These are phyloP conservation scores for Penicillium desertorum DNA, from an alignment of 495 filamentous ascomycete genomes.

Conservation along the genomic window DNA sequence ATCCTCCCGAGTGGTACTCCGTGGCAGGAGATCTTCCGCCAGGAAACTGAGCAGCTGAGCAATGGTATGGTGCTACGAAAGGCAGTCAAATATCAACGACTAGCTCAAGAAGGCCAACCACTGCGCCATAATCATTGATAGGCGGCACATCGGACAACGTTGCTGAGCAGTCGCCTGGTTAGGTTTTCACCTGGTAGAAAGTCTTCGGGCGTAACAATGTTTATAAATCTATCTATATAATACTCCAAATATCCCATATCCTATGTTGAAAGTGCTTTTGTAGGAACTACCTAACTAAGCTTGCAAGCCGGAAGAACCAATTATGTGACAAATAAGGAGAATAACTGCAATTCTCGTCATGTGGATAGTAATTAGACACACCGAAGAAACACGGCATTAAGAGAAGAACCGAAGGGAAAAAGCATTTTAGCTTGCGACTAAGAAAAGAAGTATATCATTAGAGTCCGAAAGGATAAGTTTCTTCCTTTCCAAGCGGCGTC, in stretches of 20 bases:
- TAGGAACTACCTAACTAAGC: too few relatives aligned
- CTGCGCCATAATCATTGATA: slow-evolving; percentile 54
- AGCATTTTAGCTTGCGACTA: not conserved
- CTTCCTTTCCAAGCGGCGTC: slow-evolving; percentile 44
- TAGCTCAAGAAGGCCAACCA: slow-evolving; percentile 46
- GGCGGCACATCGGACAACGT: not conserved
- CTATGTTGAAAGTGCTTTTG: too few relatives aligned
- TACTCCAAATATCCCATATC: too few relatives aligned
- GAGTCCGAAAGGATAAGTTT: slow-evolving; percentile 60
- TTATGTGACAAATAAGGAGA: too few relatives aligned
- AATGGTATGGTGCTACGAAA: slow-evolving; percentile 54
- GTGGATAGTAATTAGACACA: too few relatives aligned
- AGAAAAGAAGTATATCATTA: slow-evolving; percentile 19
- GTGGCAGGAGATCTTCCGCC: slow-evolving; percentile 54
- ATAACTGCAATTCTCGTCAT: too few relatives aligned
- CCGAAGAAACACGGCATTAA: not conserved
- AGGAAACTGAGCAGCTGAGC: slow-evolving; percentile 50
- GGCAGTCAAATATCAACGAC: slow-evolving; percentile 52
- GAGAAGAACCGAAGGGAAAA: not conserved
- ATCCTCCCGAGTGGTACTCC: slow-evolving; percentile 36
- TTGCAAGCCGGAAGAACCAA: too few relatives aligned
- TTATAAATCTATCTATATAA: too few relatives aligned
- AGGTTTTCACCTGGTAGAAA: too few relatives aligned
- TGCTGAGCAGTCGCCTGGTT: too few relatives aligned
- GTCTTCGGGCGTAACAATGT: too few relatives aligned